phyloP scores from a whole-genome alignment of 306 rosid species.

The Urtica urens region DNA sequence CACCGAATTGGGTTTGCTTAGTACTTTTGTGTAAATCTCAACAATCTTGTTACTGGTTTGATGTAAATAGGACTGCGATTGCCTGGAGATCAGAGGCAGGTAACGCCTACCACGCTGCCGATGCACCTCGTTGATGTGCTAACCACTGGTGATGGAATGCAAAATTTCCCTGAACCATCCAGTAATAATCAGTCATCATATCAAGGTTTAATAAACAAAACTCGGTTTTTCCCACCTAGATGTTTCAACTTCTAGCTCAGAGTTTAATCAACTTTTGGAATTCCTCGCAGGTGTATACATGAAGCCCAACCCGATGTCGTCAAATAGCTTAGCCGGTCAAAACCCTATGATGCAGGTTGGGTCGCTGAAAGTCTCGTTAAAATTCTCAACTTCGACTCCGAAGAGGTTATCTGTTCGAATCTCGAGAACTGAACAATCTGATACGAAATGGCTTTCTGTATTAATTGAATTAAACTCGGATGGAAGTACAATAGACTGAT shows the following conservation, averaged over 20 bases:
- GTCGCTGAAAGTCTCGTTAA: constrained; percentile 4
- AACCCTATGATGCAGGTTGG: constrained; percentile 64
- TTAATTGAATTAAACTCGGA: too few species aligned
- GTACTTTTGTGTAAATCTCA: neutral
- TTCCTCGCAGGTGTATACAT: constrained; percentile 45
- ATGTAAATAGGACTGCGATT: constrained; percentile 58
- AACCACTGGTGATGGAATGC: constrained; percentile 40
- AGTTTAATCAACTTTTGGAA: constrained; percentile 12
- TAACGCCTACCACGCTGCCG: constrained; percentile 65
- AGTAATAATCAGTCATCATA: constrained; percentile 27
- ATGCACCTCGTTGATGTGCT: constrained; percentile 75
- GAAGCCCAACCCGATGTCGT: constrained; percentile 48
- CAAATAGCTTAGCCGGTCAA: constrained; percentile 53
- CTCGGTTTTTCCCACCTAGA: constrained; percentile 8
- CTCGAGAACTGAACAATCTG: too few species aligned
- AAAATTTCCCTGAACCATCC: constrained; percentile 48
- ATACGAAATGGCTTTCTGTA: too few species aligned
- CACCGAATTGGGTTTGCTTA: neutral
- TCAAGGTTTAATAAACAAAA: constrained; percentile 1
- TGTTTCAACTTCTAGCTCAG: constrained; percentile 1
- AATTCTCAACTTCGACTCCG: neutral
- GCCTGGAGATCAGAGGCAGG: constrained; percentile 70
- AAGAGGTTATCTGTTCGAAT: too few species aligned
- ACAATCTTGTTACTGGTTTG: neutral
- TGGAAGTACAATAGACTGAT: too few species aligned